phyloP scores from a whole-genome alignment of 2,329 filamentous ascomycete species.

The Diaporthe citri region DNA sequence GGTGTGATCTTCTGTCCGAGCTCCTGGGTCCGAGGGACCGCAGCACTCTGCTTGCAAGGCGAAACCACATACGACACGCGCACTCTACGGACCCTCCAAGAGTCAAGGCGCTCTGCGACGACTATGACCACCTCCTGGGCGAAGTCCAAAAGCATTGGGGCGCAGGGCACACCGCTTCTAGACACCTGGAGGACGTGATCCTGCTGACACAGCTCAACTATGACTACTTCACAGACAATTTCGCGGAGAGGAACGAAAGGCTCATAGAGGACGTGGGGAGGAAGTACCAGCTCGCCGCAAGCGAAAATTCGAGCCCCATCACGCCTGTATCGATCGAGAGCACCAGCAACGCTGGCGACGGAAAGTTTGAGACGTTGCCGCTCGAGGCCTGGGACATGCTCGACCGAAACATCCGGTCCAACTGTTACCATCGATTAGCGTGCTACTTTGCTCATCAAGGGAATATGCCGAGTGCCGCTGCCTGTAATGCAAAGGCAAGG shows the following conservation, averaged over 20 bases:
- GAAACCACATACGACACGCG: slow-evolving; percentile 40
- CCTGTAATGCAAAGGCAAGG: slow-evolving; percentile 26
- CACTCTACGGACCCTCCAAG: slow-evolving; percentile 9
- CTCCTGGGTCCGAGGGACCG: slow-evolving; percentile 38
- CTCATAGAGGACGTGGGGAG: slow-evolving; percentile 32
- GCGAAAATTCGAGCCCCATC: not conserved
- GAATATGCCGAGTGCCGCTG: not conserved
- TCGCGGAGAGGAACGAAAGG: slow-evolving; percentile 34
- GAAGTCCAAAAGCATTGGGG: slow-evolving; percentile 36
- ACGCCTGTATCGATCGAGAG: slow-evolving; percentile 16
- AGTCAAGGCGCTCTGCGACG: slow-evolving; percentile 33
- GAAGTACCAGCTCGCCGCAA: slow-evolving; percentile 36
- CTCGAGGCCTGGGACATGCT: slow-evolving; percentile 38
- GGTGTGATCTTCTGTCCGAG: slow-evolving; percentile 40
- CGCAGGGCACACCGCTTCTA: slow-evolving; percentile 34
- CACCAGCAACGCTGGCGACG: not conserved
- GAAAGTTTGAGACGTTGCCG: not conserved
- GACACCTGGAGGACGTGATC: slow-evolving; percentile 40
- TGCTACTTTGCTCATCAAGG: slow-evolving; percentile 21
- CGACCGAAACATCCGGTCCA: slow-evolving; percentile 40
- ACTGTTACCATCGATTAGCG: slow-evolving; percentile 39
- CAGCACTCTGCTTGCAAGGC: slow-evolving; percentile 41
- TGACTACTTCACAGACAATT: slow-evolving; percentile 36
- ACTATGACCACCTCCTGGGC: slow-evolving; percentile 38
- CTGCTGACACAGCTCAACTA: slow-evolving; percentile 40